Evolutionary conservation across 2,329 filamentous ascomycete genomes (phyloP).

Genomic region (Neonectria sp.): DNA sequence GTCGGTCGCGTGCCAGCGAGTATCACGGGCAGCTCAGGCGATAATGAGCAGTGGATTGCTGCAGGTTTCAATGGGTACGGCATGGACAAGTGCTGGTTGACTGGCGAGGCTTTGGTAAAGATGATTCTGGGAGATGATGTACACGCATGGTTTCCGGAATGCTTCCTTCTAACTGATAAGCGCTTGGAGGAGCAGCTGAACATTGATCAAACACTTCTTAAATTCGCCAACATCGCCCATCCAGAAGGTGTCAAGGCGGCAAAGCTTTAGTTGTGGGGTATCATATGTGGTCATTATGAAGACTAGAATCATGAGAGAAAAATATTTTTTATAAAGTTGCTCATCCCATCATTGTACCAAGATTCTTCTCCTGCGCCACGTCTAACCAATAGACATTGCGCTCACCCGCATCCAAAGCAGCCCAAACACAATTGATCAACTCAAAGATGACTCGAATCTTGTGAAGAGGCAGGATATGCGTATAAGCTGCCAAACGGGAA

Average conservation of each 20-base stretch:
- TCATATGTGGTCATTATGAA: background rate
- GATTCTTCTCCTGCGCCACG: constrained; percentile 34
- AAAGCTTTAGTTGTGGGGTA: constrained; percentile 2
- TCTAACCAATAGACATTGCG: constrained; percentile 41
- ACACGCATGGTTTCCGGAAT: constrained; percentile 38
- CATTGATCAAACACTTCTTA: constrained; percentile 17
- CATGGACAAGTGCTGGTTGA: constrained; percentile 66
- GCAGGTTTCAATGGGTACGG: constrained; percentile 65
- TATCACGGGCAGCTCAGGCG: constrained; percentile 32
- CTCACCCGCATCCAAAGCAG: constrained; percentile 31
- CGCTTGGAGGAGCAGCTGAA: constrained; percentile 19
- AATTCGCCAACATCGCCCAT: constrained; percentile 17
- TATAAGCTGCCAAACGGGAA: constrained; percentile 32
- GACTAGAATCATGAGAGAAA: background rate
- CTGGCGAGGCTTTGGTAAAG: constrained; percentile 56
- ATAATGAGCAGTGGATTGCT: constrained; percentile 62
- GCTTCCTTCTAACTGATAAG: constrained; percentile 29
- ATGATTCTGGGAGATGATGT: constrained; percentile 46
- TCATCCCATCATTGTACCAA: constrained; percentile 39
- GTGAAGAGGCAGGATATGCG: constrained; percentile 30
- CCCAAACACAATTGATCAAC: constrained; percentile 37
- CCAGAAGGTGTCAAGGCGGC: constrained; percentile 9
- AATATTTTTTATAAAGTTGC: background rate
- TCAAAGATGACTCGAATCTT: constrained; percentile 36
- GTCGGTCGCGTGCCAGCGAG: constrained; percentile 59